A percentile compares a stretch with the other conserved stretches of the same genome.
Evolutionary conservation across 345 rosid species (phyloP).

Genomic region (Arabidopsis thaliana): TAIR10.1 NC_003071.7:10912501-10913000

Average conservation of each 20-base stretch:
- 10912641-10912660: slow-evolving; percentile 64
- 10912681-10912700: slow-evolving; percentile 65
- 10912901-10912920: slow-evolving; percentile 25
- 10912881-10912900: not conserved
- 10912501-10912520: slow-evolving; percentile 39
- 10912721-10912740: slow-evolving; percentile 15
- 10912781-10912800: not conserved
- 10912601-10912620: slow-evolving; percentile 45
- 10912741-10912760: not conserved
- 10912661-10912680: slow-evolving; percentile 57
- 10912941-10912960: slow-evolving; percentile 66
- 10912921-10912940: slow-evolving; percentile 76
- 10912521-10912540: slow-evolving; percentile 36
- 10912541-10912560: slow-evolving; percentile 37
- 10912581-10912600: slow-evolving; percentile 29
- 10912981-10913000: slow-evolving; percentile 86
- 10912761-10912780: not conserved
- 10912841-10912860: slow-evolving; percentile 20
- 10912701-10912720: slow-evolving; percentile 1
- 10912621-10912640: slow-evolving; percentile 79
- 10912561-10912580: slow-evolving; percentile 28
- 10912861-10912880: not conserved
- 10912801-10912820: not conserved
- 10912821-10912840: not conserved
- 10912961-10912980: slow-evolving; percentile 89